A percentile compares a stretch with the other conserved stretches of the same genome.
These are phyloP conservation scores for Akanthomyces lecanii DNA, from an alignment of 2,329 filamentous ascomycete species.

Conservation along the genomic window DNA sequence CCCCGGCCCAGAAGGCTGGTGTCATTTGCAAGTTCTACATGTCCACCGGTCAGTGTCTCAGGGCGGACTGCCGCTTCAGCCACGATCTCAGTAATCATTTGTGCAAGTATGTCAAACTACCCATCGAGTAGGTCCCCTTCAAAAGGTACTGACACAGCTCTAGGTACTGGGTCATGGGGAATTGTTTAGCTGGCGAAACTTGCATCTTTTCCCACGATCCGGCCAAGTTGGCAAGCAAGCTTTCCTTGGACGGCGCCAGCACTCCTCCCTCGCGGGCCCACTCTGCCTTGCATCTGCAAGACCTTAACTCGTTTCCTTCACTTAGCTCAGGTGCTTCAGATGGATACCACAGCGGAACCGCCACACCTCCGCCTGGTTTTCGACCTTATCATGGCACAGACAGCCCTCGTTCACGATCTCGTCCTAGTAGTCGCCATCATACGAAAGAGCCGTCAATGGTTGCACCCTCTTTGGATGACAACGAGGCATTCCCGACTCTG, in stretches of 20 bases:
- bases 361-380: conserved; percentile 67
- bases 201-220: conserved; percentile 98
- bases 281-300: conserved; percentile 72
- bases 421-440: conserved; percentile 75
- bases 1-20: conserved; percentile 71
- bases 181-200: conserved; percentile 86
- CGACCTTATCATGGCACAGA: conserved; percentile 59
- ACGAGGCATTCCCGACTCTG: conserved; percentile 89
- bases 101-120: conserved; percentile 77
- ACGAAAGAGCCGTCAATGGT: conserved; percentile 56
- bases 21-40: conserved; percentile 97
- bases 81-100: conserved; percentile 94
- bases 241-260: conserved; percentile 66
- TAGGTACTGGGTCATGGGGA: conserved; percentile 94
- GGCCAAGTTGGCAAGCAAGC: conserved; percentile 74
- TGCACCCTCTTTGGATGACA: conserved; percentile 82
- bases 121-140: no score
- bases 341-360: conserved; percentile 41
- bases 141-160: conserved; percentile 8
- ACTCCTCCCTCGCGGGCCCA: conserved; percentile 61
- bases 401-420: conserved; percentile 68
- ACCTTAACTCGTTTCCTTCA: conserved; percentile 80
- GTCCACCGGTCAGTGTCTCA: conserved; percentile 89
- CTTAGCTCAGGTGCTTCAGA: conserved; percentile 60
- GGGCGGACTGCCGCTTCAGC: conserved; percentile 94